Percentiles rank a stretch among this genome's conserved stretches.
phyloP scores from a whole-genome alignment of 2,329 filamentous ascomycete species.

The Nannizzia gypsea region DNA sequence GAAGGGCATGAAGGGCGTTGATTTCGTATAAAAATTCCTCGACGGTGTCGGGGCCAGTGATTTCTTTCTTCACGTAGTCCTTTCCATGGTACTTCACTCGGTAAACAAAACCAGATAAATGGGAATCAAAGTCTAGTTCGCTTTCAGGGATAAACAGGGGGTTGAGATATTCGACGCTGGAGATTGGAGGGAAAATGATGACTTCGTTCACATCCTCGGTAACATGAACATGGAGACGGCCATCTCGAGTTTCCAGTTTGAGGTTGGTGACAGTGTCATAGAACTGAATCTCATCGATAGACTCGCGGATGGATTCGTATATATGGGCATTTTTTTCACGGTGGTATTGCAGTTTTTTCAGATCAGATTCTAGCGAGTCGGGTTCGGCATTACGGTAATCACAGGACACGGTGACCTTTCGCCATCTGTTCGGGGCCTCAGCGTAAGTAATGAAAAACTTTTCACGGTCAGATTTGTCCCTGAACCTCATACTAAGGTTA shows the following conservation, averaged over 20 bases:
- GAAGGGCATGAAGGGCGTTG: conserved; percentile 75
- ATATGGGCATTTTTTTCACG: conserved; percentile 86
- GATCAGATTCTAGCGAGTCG: conserved; percentile 74
- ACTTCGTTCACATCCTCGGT: conserved; percentile 95
- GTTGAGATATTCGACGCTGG: conserved; percentile 60
- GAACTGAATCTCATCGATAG: conserved; percentile 84
- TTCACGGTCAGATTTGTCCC: conserved; percentile 81
- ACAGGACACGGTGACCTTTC: conserved; percentile 80
- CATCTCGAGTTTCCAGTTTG: conserved; percentile 79
- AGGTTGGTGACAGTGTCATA: conserved; percentile 93
- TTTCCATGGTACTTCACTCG: conserved; percentile 62
- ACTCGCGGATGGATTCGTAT: conserved; percentile 88
- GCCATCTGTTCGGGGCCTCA: conserved; percentile 65
- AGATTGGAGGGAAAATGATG: conserved; percentile 67
- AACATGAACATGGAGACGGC: conserved; percentile 85
- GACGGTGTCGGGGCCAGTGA: conserved; percentile 85
- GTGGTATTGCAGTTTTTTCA: conserved; percentile 67
- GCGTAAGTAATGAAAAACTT: conserved; percentile 98
- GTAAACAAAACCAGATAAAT: conserved; percentile 96
- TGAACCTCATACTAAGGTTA: conserved; percentile 96
- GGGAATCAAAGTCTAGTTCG: conserved; percentile 72
- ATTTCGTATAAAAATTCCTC: conserved; percentile 97
- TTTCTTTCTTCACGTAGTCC: conserved; percentile 90
- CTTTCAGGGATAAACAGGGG: conserved; percentile 51
- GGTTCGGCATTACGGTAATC: conserved; percentile 75